Percentiles rank a stretch among this genome's conserved stretches.
Conservation (phyloP, 2,329 filamentous ascomycete genomes). For the Neoscytalidium dimidiatum region DNA sequence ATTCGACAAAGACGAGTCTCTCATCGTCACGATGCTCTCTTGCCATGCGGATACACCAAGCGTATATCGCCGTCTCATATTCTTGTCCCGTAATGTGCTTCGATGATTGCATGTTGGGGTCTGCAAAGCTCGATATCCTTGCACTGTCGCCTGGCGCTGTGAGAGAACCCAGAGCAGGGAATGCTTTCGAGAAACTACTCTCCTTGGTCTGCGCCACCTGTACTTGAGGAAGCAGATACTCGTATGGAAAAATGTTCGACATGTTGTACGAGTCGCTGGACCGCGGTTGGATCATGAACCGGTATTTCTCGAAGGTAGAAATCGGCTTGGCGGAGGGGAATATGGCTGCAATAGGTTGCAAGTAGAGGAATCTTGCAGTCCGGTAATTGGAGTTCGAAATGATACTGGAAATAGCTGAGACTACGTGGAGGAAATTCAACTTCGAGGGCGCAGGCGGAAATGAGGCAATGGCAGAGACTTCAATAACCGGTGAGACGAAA, state of each 20-base stretch:
- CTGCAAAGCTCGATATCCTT: constrained; percentile 33
- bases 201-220: constrained; percentile 43
- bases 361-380: constrained; percentile 61
- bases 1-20: constrained; percentile 44
- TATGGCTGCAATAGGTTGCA: constrained; percentile 37
- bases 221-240: constrained; percentile 37
- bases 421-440: constrained; percentile 65
- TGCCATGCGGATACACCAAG: constrained; percentile 50
- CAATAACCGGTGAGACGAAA: constrained; percentile 21
- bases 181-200: constrained; percentile 41
- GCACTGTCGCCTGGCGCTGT: constrained; percentile 9
- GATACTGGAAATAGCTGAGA: constrained; percentile 77
- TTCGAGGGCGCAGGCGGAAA: constrained; percentile 57
- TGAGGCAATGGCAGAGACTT: constrained; percentile 26
- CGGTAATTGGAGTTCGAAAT: constrained; percentile 78
- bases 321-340: constrained; percentile 20
- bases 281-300: constrained; percentile 8
- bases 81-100: constrained; percentile 40
- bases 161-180: constrained; percentile 44
- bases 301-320: constrained; percentile 10
- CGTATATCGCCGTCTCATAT: constrained; percentile 49
- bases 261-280: not conserved
- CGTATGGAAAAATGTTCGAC: constrained; percentile 18
- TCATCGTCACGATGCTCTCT: constrained; percentile 42
- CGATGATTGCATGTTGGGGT: constrained; percentile 30